Conservation (phyloP, 1,284 basidiomycete species). For the Fomitopsis betulina region DNA sequence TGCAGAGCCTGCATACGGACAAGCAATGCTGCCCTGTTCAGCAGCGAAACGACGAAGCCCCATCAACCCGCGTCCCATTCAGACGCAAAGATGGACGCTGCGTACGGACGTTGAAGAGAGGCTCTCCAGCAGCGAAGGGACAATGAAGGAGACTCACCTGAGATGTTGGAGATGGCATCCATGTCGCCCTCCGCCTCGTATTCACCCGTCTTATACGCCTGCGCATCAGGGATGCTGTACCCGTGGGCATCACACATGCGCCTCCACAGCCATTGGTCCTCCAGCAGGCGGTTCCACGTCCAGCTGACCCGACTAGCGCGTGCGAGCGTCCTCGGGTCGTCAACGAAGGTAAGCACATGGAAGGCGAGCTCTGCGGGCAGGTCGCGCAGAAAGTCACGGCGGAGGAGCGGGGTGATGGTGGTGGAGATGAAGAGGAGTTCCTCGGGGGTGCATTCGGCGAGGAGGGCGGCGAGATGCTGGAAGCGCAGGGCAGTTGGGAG, state of each 20-base stretch:
- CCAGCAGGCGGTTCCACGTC: slow-evolving; percentile 75
- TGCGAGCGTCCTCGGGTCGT: slow-evolving; percentile 76
- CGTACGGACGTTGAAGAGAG: too few species aligned
- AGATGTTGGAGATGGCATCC: neutral
- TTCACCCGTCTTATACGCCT: slow-evolving; percentile 4
- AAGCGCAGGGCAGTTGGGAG: slow-evolving; percentile 44
- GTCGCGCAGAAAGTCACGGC: slow-evolving; percentile 81
- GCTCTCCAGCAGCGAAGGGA: too few species aligned
- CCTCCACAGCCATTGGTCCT: slow-evolving; percentile 86
- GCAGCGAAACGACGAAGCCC: too few species aligned
- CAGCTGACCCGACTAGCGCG: slow-evolving; percentile 72
- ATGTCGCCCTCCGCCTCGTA: neutral
- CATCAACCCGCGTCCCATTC: too few species aligned
- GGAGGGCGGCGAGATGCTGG: slow-evolving; percentile 58
- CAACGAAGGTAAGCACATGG: slow-evolving; percentile 79
- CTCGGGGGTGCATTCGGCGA: slow-evolving; percentile 61
- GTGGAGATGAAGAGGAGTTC: slow-evolving; percentile 81
- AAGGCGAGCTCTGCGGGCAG: slow-evolving; percentile 85
- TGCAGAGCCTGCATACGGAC: too few species aligned
- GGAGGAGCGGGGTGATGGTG: slow-evolving; percentile 75
- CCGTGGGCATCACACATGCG: slow-evolving; percentile 65
- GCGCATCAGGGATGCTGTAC: slow-evolving; percentile 32
- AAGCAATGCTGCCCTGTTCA: too few species aligned
- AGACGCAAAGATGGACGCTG: too few species aligned
- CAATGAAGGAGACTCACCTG: neutral